These are phyloP conservation scores for Bipolaris sorokiniana DNA, from an alignment of 2,329 filamentous ascomycete species.

Conservation along the genomic window DNA sequence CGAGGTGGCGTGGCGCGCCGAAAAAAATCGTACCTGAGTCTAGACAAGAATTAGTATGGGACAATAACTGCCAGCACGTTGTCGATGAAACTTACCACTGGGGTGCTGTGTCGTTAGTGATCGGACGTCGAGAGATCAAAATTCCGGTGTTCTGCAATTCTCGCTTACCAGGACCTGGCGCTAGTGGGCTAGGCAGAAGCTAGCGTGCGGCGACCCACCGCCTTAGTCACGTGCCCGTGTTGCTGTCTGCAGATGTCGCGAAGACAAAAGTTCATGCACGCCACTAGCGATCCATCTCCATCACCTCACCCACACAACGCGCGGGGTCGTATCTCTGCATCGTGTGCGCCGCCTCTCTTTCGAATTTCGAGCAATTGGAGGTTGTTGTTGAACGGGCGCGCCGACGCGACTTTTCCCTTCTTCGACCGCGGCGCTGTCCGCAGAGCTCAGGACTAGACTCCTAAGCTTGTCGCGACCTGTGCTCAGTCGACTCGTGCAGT, in stretches of 20 bases:
- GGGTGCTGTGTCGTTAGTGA: slow-evolving; percentile 42
- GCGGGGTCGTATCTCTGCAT: slow-evolving; percentile 29
- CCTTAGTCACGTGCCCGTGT: slow-evolving; percentile 7
- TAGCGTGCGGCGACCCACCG: not conserved
- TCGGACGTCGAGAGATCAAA: slow-evolving; percentile 20
- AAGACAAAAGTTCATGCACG: slow-evolving; percentile 31
- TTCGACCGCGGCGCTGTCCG: slow-evolving; percentile 31
- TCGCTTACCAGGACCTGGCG: slow-evolving; percentile 16
- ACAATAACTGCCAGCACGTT: slow-evolving; percentile 19
- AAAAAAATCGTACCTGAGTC: slow-evolving; percentile 37
- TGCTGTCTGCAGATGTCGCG: slow-evolving; percentile 15
- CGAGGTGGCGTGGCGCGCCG: slow-evolving; percentile 5
- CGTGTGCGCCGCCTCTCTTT: slow-evolving; percentile 26
- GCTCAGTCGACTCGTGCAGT: slow-evolving; percentile 13
- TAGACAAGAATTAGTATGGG: slow-evolving; percentile 18
- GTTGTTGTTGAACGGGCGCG: slow-evolving; percentile 21
- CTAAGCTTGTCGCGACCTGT: slow-evolving; percentile 29
- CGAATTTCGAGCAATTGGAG: slow-evolving; percentile 17
- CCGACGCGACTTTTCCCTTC: slow-evolving; percentile 32
- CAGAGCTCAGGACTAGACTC: slow-evolving; percentile 34
- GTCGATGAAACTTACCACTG: slow-evolving; percentile 40
- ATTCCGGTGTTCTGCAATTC: slow-evolving; percentile 13
- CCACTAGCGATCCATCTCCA: slow-evolving; percentile 27
- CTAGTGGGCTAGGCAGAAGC: slow-evolving; percentile 15
- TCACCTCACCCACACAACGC: slow-evolving; percentile 38